Evolutionary conservation across 106 monocot genomes (phyloP), one percentile per base, ranked within the genome.

Genomic region (Cymbidium sinense): DNA sequence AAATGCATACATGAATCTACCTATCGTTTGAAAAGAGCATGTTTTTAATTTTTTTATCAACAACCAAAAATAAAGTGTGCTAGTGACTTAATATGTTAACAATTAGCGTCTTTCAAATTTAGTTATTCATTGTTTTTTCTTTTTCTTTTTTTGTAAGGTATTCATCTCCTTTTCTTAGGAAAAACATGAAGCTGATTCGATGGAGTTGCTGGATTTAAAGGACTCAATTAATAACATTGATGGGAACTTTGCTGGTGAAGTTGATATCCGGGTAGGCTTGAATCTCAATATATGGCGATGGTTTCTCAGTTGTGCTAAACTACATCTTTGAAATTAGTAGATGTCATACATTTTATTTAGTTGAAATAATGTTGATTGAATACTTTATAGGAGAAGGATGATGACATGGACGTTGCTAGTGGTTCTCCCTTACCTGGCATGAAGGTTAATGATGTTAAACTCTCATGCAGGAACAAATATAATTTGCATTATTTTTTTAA

Each of bases 341-440:
- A 37, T 70, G 27, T 30, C 58, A 65, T 80, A 21, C 61, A 69
- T 70, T 70, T 78, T 85, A n/a, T 12, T 64, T 25, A 73, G 28
- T 79, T 30, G 70, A 70, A 54, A 50, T 74, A 78, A 55, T 81
- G 79, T 64, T 81, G 36, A 76, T 83, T 86, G 80, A 75, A 36
- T 69, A 37, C 82, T 52, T 44, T 23, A 72, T 79, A 87, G 92
- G 89, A 79, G 72, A 82, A 90, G 76, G 83, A 83, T 76, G 89
- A 80, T 69, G 76, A 83, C 25, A 61, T 81, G 52, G 89, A 91
- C 44, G 91, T 93, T 79, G 81, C 86, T 75, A 86, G 85, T 80
- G 96, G 93, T 58, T 89, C 93, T 74, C 96, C 96, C 78, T 86
- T 96, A 39, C 91, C 91, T 23, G 96, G 93, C 85, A 88, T 93